A percentile compares a stretch with the other conserved stretches of the same genome.
These are phyloP conservation scores for Silene uniflora DNA, from an alignment of 148 eudicot species.

Conservation along the genomic window DNA sequence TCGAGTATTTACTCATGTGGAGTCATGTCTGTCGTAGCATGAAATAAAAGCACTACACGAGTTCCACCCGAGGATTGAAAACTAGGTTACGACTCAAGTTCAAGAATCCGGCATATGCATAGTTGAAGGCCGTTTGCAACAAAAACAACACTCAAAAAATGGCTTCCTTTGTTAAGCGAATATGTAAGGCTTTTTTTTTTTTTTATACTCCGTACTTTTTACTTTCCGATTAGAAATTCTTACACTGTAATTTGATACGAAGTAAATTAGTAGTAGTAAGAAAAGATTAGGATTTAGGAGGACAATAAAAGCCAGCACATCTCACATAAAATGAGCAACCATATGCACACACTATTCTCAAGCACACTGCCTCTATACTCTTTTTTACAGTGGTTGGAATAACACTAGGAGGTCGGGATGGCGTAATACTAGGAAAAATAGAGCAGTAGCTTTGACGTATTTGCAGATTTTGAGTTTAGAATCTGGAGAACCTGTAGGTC, in stretches of 20 bases:
- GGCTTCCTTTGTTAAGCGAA: neutral
- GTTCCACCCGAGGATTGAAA: no score
- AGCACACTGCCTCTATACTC: constrained; percentile 23
- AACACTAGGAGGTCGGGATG: neutral
- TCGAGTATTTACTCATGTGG: no score
- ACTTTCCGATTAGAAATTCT: neutral
- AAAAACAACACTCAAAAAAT: no score
- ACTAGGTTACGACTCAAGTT: no score
- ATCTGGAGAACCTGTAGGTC: neutral
- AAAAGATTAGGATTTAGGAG: neutral
- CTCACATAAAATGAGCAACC: constrained; percentile 17
- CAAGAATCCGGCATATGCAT: no score
- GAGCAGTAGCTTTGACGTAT: constrained; percentile 5
- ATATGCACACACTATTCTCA: constrained; percentile 23
- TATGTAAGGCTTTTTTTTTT: neutral
- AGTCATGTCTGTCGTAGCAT: no score
- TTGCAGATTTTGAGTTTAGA: constrained; percentile 20
- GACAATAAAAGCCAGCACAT: neutral
- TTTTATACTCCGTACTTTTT: neutral
- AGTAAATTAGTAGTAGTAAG: constrained; percentile 4
- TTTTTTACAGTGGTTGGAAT: constrained; percentile 20
- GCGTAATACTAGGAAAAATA: neutral
- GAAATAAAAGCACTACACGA: no score
- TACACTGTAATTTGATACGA: constrained; percentile 15
- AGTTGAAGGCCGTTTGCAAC: no score